Evolutionary conservation across 1,284 basidiomycete species (phyloP), one percentile per base, ranked within the genome.

Genomic region (Cutaneotrichosporon spelunceum): DNA sequence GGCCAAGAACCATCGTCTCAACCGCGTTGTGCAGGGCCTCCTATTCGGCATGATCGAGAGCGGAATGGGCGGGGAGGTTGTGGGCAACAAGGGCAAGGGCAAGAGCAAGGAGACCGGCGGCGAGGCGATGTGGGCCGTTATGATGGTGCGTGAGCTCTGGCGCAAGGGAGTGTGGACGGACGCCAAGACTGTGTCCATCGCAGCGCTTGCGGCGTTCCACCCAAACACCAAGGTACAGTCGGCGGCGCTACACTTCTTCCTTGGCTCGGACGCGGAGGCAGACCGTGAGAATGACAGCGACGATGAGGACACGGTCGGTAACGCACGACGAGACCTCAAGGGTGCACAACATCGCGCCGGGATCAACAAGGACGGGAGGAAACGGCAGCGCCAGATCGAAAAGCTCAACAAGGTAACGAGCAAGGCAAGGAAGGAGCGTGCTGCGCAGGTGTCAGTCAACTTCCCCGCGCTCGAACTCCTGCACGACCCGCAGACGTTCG

Each of bases 51-150:
- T 99, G 90, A 88, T 99, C 8, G 93, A 98, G 78, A 85, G 87
- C 36, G 93, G 92, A 14, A 84, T 95, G 87, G 86, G 87, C 48
- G 87, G 82, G 10, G 87, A 91, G 70, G 86, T 91, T 14, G 71
- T 86, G 42, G 88, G 90, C 48, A 86, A 93, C 82, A 90, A 92
- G 80, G 88, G 88, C 19, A 80, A 65, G 45, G 70, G 68, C 39
- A 70, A 73, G 57, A 70, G 66, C 47, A 79, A 78, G 60, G 78
- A 82, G 30, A 81, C 81, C 36, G 86, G 87, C 8, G 89, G 91
- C 42, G 95, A 98, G 72, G 94, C 95, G 2, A 90, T 98, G 85
- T 99, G 96, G 95, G 95, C 96, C 2, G 88, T 99, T 49, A 89
- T 95, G 54, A 80, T 99, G 58, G 91, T 94, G 16, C 90, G 91